These are phyloP conservation scores for Botrytis porri DNA, from an alignment of 2,329 filamentous ascomycete species.

Conservation along the genomic window DNA sequence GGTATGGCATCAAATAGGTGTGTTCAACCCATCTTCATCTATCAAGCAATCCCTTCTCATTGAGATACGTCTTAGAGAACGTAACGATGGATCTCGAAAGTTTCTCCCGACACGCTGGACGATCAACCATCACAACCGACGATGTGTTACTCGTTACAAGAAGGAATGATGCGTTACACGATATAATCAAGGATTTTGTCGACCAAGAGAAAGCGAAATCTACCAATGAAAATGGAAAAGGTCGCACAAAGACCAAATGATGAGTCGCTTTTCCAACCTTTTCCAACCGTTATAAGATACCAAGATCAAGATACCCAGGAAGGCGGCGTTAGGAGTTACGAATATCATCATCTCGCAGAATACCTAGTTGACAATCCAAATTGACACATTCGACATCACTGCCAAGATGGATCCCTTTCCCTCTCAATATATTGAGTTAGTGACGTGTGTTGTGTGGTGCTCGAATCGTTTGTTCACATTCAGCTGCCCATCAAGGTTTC, in stretches of 20 bases:
- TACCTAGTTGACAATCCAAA: neutral
- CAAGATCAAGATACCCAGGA: conserved; percentile 2
- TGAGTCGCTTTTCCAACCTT: neutral
- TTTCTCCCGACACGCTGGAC: conserved; percentile 74
- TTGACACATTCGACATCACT: neutral
- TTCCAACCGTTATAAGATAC: neutral
- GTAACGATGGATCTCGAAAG: conserved; percentile 60
- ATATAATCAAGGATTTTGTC: conserved; percentile 67
- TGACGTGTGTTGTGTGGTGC: neutral
- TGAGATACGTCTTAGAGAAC: conserved; percentile 43
- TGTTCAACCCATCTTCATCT: conserved; percentile 20
- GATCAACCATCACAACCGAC: conserved; percentile 74
- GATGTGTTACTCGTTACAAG: conserved; percentile 86
- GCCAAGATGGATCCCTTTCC: neutral
- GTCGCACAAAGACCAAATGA: conserved; percentile 19
- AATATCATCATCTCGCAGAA: neutral
- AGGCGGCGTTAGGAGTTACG: neutral
- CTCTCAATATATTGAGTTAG: neutral
- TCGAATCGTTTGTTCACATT: neutral
- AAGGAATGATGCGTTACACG: conserved; percentile 80
- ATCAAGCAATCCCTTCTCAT: neutral
- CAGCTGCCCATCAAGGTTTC: neutral
- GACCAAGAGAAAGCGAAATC: conserved; percentile 53
- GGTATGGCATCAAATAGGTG: conserved; percentile 84
- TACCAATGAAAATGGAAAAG: conserved; percentile 18